Percentiles rank a stretch among this genome's conserved stretches.
phyloP scores from a whole-genome alignment of 2,329 filamentous ascomycete species.

The Epichloe elymi region DNA sequence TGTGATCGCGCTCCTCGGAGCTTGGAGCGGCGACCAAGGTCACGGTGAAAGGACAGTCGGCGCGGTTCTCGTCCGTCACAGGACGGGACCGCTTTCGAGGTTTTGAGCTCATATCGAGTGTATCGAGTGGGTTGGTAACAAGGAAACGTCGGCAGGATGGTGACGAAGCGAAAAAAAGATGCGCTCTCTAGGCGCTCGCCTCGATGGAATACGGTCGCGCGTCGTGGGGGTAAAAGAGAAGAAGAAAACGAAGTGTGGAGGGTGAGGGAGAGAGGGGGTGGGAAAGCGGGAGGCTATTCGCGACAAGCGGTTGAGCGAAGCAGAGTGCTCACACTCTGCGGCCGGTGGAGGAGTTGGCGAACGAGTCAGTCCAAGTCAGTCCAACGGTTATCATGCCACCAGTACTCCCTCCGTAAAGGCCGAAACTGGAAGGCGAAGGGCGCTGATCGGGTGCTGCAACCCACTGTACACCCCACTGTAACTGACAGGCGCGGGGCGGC shows the following conservation, averaged over 20 bases:
- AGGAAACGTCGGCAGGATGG: conserved; percentile 2
- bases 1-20: conserved; percentile 24
- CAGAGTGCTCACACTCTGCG: background rate
- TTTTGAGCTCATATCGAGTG: conserved; percentile 15
- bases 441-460: too few relatives aligned
- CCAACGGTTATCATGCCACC: background rate
- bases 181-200: conserved; percentile 3
- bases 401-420: too few relatives aligned
- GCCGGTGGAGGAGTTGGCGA: too few relatives aligned
- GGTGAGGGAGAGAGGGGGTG: background rate
- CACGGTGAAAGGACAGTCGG: conserved; percentile 42
- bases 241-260: background rate
- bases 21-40: conserved; percentile 16
- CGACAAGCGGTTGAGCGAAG: conserved; percentile 3
- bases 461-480: too few relatives aligned
- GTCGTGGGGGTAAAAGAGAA: background rate
- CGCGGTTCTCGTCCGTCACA: conserved; percentile 35
- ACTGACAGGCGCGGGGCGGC: too few relatives aligned
- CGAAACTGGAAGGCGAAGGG: too few relatives aligned
- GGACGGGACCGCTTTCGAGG: conserved; percentile 39
- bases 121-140: conserved; percentile 5
- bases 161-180: background rate
- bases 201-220: background rate
- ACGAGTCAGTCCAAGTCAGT: too few relatives aligned
- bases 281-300: conserved; percentile 7